Percentiles rank a stretch among this genome's conserved stretches.
Conservation (phyloP, 306 rosid species). For the Trichosanthes cucumerina region DNA sequence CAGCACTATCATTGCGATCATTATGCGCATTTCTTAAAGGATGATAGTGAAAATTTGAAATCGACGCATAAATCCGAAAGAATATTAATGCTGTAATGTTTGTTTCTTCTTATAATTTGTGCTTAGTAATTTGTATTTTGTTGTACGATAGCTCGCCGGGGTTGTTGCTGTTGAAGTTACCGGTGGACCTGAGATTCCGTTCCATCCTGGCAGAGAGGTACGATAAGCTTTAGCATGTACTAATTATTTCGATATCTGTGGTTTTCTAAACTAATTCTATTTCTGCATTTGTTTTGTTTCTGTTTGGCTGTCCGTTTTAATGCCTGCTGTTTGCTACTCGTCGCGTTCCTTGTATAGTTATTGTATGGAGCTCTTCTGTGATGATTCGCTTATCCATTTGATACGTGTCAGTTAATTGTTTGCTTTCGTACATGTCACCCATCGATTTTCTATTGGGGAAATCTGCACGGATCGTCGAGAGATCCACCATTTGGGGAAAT, state of each 20-base stretch:
- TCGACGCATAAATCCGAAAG: neutral
- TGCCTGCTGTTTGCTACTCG: neutral
- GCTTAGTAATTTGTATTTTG: neutral
- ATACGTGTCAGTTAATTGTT: neutral
- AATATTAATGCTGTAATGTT: neutral
- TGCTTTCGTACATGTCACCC: neutral
- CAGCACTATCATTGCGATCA: neutral
- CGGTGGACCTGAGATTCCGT: slow-evolving; percentile 56
- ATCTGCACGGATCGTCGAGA: neutral
- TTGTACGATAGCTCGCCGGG: slow-evolving; percentile 40
- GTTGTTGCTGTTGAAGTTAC: slow-evolving; percentile 52
- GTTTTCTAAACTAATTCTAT: neutral
- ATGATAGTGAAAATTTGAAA: neutral
- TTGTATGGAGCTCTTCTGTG: neutral
- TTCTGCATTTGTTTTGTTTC: neutral
- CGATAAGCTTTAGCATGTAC: neutral
- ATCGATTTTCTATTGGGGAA: neutral
- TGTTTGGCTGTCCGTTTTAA: neutral
- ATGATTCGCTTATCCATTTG: neutral
- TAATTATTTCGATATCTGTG: neutral
- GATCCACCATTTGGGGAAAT: neutral
- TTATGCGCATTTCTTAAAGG: neutral
- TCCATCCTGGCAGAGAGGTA: slow-evolving; percentile 55
- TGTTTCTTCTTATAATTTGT: neutral
- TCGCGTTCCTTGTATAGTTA: neutral